These are phyloP conservation scores for Capsicum baccatum DNA, from an alignment of 257 asterid species.

Conservation along the genomic window DNA sequence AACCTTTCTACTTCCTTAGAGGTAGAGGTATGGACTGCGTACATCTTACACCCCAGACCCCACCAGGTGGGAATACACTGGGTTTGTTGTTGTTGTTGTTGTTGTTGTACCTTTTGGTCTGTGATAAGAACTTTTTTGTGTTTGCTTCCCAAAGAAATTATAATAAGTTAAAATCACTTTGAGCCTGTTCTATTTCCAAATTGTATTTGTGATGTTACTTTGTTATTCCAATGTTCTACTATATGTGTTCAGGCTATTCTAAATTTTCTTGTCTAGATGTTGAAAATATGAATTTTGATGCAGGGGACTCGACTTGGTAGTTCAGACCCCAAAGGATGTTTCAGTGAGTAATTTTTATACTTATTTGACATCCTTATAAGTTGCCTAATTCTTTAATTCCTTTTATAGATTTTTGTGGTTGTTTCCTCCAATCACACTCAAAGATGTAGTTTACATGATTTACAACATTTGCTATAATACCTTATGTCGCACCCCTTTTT, in stretches of 20 bases:
- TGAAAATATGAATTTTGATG: conserved; percentile 37
- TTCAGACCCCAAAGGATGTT: conserved; percentile 98
- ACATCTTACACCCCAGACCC: too few species aligned
- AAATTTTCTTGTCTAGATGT: neutral
- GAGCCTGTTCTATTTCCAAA: neutral
- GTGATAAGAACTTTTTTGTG: neutral
- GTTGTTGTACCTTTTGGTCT: conserved; percentile 8
- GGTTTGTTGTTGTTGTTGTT: too few species aligned
- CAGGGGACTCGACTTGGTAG: conserved; percentile 99
- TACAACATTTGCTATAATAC: neutral
- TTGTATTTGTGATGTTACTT: neutral
- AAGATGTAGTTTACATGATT: conserved; percentile 1
- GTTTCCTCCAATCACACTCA: conserved; percentile 2
- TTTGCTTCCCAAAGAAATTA: neutral
- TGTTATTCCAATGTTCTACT: conserved; percentile 7
- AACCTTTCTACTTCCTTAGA: too few species aligned
- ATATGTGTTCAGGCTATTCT: neutral
- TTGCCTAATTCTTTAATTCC: neutral
- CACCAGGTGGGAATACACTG: too few species aligned
- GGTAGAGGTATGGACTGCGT: too few species aligned
- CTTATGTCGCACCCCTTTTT: neutral
- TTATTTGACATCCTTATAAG: conserved; percentile 29
- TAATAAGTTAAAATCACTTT: neutral
- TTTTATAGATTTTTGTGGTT: conserved; percentile 24
- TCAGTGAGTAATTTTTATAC: conserved; percentile 69